Evolutionary conservation across 192 early-diverging fungal genomes (phyloP).

Genomic region (Haplosporangium gracile): DNA sequence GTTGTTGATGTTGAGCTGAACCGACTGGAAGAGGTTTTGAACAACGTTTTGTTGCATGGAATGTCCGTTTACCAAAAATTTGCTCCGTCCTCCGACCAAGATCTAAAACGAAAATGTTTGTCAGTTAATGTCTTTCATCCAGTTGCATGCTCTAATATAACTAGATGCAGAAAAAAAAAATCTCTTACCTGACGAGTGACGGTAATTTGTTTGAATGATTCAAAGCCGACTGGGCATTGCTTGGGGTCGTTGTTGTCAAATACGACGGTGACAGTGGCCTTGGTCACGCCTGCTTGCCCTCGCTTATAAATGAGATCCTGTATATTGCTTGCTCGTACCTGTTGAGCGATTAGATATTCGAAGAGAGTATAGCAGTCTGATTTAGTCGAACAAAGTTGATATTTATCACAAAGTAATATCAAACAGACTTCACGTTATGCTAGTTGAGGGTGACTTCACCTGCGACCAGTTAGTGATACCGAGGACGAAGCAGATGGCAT

Average conservation of each 20-base stretch:
- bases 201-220: constrained; percentile 86
- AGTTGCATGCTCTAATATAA: neutral
- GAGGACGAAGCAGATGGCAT: constrained; percentile 98
- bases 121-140: neutral
- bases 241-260: constrained; percentile 93
- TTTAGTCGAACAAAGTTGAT: neutral
- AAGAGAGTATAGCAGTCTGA: neutral
- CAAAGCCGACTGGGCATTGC: constrained; percentile 90
- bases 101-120: constrained; percentile 58
- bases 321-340: constrained; percentile 92
- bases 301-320: constrained; percentile 99
- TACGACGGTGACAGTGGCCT: constrained; percentile 96
- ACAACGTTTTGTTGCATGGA: constrained; percentile 91
- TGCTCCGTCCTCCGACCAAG: constrained; percentile 92
- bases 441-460: constrained; percentile 59
- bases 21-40: constrained; percentile 94
- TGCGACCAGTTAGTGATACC: constrained; percentile 94
- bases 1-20: constrained; percentile 99
- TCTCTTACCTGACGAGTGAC: constrained; percentile 91
- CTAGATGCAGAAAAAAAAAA: neutral
- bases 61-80: constrained; percentile 97
- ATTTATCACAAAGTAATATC: no score
- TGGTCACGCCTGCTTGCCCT: constrained; percentile 98
- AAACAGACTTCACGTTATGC: neutral
- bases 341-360: neutral